Conservation (phyloP, 805 yeast species). For the Saccharomycopsis oosterbeekiorum region DNA sequence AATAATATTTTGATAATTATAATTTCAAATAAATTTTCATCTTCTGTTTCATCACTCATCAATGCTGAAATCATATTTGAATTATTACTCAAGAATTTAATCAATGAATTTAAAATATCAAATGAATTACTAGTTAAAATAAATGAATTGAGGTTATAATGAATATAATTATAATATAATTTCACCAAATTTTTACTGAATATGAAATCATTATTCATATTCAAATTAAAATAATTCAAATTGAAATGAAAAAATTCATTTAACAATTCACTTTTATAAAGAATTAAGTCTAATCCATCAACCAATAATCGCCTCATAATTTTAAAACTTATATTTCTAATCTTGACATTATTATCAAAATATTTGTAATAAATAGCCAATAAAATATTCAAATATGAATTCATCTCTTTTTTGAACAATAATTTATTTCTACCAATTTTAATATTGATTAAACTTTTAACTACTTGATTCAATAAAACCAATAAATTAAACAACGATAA, state of each 20-base stretch:
- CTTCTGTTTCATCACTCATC: conserved; percentile 38
- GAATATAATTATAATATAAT: conserved; percentile 51
- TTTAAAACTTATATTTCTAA: conserved; percentile 29
- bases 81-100: conserved; percentile 51
- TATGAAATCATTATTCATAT: conserved; percentile 37
- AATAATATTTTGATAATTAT: conserved; percentile 57
- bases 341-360: background rate
- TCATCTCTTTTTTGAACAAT: conserved; percentile 56
- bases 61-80: conserved; percentile 57
- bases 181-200: conserved; percentile 68
- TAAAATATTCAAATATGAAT: conserved; percentile 27
- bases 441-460: conserved; percentile 65
- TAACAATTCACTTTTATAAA: conserved; percentile 49
- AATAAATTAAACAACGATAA: conserved; percentile 45
- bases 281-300: conserved; percentile 59
- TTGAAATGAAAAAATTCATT: conserved; percentile 27
- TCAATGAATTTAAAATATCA: conserved; percentile 49
- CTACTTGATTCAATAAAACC: conserved; percentile 62
- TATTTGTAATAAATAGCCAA: background rate
- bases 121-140: conserved; percentile 55
- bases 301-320: conserved; percentile 61
- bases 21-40: conserved; percentile 58
- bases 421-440: conserved; percentile 76
- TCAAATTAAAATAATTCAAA: background rate
- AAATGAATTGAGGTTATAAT: conserved; percentile 58